phyloP scores from a whole-genome alignment of 1,284 basidiomycete species.

The Fomitiporia mediterranea region DNA sequence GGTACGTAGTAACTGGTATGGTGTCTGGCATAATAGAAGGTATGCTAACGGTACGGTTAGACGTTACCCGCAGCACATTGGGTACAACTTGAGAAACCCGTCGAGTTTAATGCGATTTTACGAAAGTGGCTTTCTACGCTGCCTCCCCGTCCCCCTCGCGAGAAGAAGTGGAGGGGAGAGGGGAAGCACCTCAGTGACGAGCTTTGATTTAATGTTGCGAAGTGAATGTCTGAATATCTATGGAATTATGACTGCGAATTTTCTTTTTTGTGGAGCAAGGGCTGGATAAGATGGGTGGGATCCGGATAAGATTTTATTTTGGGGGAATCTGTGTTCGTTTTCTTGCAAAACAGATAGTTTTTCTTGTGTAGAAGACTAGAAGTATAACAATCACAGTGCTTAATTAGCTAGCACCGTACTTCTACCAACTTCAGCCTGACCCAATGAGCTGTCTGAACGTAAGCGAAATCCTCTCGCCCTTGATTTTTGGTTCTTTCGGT shows the following conservation, averaged over 20 bases:
- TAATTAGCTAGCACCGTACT: no score
- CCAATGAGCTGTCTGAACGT: conserved; percentile 36
- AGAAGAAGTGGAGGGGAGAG: neutral
- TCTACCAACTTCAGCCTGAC: neutral
- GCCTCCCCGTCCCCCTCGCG: neutral
- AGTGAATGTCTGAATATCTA: no score
- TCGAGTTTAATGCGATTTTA: conserved; percentile 43
- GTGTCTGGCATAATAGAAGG: conserved; percentile 8
- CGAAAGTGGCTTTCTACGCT: conserved; percentile 35
- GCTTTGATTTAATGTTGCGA: no score
- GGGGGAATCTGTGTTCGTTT: no score
- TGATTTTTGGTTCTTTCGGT: conserved; percentile 35
- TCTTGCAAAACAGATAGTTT: no score
- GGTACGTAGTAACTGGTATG: conserved; percentile 30
- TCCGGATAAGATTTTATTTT: no score
- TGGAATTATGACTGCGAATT: neutral
- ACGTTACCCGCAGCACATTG: conserved; percentile 16
- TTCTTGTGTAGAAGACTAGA: no score
- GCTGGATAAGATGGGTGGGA: no score
- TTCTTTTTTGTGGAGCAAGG: no score
- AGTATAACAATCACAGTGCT: no score
- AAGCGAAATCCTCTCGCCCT: conserved; percentile 36
- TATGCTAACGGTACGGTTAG: conserved; percentile 9
- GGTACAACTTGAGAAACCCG: conserved; percentile 51
- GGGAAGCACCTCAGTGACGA: neutral